Conservation (phyloP, 306 rosid species). For the Vicia faba region DNA sequence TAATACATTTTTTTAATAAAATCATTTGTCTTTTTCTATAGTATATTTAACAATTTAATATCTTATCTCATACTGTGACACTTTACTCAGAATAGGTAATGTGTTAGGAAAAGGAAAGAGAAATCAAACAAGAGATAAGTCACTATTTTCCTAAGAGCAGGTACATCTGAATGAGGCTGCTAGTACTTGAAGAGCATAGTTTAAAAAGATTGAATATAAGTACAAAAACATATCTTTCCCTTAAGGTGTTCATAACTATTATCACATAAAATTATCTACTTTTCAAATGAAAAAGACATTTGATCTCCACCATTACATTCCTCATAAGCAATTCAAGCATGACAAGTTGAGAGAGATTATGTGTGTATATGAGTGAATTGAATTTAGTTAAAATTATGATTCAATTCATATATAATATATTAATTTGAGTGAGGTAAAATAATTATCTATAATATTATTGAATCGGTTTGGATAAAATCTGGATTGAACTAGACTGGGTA, state of each 20-base stretch:
- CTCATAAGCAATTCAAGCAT: constrained; percentile 7
- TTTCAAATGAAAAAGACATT: constrained; percentile 41
- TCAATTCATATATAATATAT: too few relatives aligned
- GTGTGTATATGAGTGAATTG: too few relatives aligned
- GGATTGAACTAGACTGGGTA: too few relatives aligned
- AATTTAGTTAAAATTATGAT: too few relatives aligned
- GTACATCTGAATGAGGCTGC: constrained; percentile 29
- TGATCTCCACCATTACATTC: constrained; percentile 35
- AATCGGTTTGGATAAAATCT: too few relatives aligned
- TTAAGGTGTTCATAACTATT: constrained; percentile 36
- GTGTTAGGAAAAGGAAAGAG: too few relatives aligned
- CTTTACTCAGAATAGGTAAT: too few relatives aligned
- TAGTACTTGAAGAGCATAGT: constrained; percentile 22
- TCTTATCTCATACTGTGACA: too few relatives aligned
- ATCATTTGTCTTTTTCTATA: not conserved
- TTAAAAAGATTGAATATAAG: constrained; percentile 30
- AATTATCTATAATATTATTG: too few relatives aligned
- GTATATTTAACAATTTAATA: too few relatives aligned
- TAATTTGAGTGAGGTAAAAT: too few relatives aligned
- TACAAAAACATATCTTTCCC: constrained; percentile 28
- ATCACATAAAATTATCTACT: constrained; percentile 22
- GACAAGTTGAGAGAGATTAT: constrained; percentile 33
- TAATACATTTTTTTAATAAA: too few relatives aligned
- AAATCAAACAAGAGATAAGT: constrained; percentile 18
- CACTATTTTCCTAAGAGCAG: constrained; percentile 10